Base-by-base conservation (phyloP, 2,329 filamentous ascomycete genomes). In the Colletotrichum godetiae region DNA sequence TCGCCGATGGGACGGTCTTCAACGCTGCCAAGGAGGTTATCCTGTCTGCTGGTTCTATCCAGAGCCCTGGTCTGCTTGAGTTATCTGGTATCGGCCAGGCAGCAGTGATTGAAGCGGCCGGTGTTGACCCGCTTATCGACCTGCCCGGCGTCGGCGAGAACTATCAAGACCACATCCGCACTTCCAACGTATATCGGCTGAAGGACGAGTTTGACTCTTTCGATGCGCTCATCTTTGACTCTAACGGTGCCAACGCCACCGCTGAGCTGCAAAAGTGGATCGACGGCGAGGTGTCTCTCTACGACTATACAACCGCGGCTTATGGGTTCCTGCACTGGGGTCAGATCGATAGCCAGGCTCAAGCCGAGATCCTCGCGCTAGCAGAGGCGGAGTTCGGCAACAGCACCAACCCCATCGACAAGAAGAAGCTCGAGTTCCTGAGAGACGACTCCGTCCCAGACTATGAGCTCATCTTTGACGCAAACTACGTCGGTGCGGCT, bases 121-220 rank as follows among this genome's bases (percentile, higher is more conserved):
- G 80, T 11, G 81, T 88, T 33, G 74, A 78, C 0, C 75, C 81
- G 24, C 79, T 85, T 52, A 79, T 87, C 11, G 79, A 84, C 46
- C 81, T 86, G 49, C 82, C 84, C 1, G 82, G 81, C 29, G 84
- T 88, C 2, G 86, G 86, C 66, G 84, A 85, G 76, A 88, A 88
- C 72, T 79, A 87, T 46, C 84, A 86, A 75, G 86, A 88, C 75
- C 86, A 88, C 75, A 74, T 79, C 62, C 80, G 81, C 46, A 72
- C 80, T 5, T 76, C 76, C 62, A 77, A 79, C 66, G 76, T 76
- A 1, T 80, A 78, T 72, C 75, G 62, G 64, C 77, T 83, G 42
- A 79, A 79, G 52, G 71, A 77, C 24, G 74, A 77, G 19, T 79
- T 78, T 74, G 76, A 74, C 15, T 80, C 80, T 5, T 77, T 78